Base-by-base conservation (phyloP, 2,329 filamentous ascomycete genomes). In the Exophiala viscosa region DNA sequence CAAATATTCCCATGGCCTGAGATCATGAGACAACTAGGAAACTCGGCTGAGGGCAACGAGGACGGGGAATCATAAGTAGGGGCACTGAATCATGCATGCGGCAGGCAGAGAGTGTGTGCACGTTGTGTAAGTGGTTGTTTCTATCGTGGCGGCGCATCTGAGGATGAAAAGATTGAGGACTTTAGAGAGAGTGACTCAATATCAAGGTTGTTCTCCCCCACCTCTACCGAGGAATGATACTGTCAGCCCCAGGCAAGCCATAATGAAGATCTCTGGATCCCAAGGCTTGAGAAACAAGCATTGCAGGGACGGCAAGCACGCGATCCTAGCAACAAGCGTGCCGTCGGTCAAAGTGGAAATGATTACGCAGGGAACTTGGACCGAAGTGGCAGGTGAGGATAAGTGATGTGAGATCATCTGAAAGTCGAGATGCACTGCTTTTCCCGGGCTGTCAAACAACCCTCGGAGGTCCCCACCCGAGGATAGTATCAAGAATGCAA, bases 1-100 rank as follows among this genome's bases (percentile, higher is more conserved):
- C 34, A 23, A 47, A 52, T 20, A 54, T 39, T 50, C 53, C 56
- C 53, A 53, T 53, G 23, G 18, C 36, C 6, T 35, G 5, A 10
- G 34, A 28, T 28, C 23, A 28, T 5, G 5, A 28, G 23, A 20
- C 8, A 41, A 13, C 5, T 1, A 23, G 9, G 14, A 42, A 17
- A 34, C 18, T 3, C 17, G 39, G 31, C 14, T 14, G 35, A 15
- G 33, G 23, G 23, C 23, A 28, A 28, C 23, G 23, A 28, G 23
- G 5, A 28, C 8, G 23, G 23, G 23, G 23, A 28, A 7, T 28
- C 23, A 28, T 28, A 28, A 1, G 23, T 28, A 7, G 23, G 23
- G 8, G 23, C 23, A 28, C 5, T 28, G 23, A 28, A 28, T 28
- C 23, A 28, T 28, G 23, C 23, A 28, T 28, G 23, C 23, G 23